These are phyloP conservation scores for Kalmusia sp. DNA, from an alignment of 2,329 filamentous ascomycete species.

Conservation along the genomic window DNA sequence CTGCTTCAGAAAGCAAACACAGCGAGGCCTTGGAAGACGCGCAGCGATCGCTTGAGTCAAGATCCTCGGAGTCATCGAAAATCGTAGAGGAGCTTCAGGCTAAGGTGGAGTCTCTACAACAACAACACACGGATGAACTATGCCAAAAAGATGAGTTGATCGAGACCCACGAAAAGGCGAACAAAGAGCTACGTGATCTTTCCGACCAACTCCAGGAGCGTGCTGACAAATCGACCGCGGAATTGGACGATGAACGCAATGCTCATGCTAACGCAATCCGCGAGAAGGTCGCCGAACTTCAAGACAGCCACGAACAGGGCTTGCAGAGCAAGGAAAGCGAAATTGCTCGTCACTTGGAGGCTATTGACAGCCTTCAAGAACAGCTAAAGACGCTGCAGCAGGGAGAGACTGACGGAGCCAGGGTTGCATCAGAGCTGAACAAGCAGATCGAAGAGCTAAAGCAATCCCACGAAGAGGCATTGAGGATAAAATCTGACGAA, in stretches of 20 bases:
- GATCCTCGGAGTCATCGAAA: constrained; percentile 37
- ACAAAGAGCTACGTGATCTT: constrained; percentile 35
- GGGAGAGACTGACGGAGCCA: constrained; percentile 41
- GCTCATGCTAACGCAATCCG: constrained; percentile 32
- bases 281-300: constrained; percentile 37
- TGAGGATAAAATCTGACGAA: constrained; percentile 38
- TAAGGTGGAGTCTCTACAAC: constrained; percentile 35
- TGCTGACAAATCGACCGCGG: constrained; percentile 34
- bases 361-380: constrained; percentile 41
- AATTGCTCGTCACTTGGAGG: constrained; percentile 36
- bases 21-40: constrained; percentile 32
- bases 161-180: constrained; percentile 27
- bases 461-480: constrained; percentile 35
- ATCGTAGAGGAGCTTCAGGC: constrained; percentile 41
- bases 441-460: constrained; percentile 41
- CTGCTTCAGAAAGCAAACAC: constrained; percentile 29
- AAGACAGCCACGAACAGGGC: constrained; percentile 29
- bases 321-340: constrained; percentile 37
- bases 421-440: constrained; percentile 37
- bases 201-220: constrained; percentile 35
- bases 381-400: constrained; percentile 42
- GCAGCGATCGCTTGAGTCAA: constrained; percentile 32
- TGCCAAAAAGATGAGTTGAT: constrained; percentile 40
- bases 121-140: constrained; percentile 42
- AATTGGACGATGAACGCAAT: constrained; percentile 39